Evolutionary conservation across 176 grass and related monocot species (phyloP).

Genomic region (Thalia dealbata): DNA sequence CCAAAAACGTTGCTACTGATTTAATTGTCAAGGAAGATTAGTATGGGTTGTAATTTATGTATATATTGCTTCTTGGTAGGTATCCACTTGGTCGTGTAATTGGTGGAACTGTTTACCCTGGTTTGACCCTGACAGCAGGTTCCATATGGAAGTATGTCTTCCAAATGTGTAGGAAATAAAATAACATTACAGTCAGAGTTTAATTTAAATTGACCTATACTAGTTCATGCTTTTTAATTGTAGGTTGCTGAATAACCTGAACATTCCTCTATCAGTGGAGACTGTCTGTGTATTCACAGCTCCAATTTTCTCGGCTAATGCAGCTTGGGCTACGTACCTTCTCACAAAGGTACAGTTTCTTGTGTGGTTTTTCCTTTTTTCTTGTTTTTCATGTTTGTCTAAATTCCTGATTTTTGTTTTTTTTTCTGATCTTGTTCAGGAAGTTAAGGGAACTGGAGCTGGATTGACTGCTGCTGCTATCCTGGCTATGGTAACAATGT

Average conservation of each 20-base stretch:
- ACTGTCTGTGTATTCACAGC: slow-evolving; percentile 99
- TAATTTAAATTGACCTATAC: background rate
- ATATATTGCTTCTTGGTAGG: slow-evolving; percentile 31
- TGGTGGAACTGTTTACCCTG: slow-evolving; percentile 90
- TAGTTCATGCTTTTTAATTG: slow-evolving; percentile 16
- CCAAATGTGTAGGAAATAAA: background rate
- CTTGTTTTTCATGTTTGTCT: slow-evolving; percentile 6
- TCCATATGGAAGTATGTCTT: slow-evolving; percentile 73
- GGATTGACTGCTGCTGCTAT: slow-evolving; percentile 85
- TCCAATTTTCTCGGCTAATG: slow-evolving; percentile 92
- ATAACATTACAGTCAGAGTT: background rate
- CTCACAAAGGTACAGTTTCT: slow-evolving; percentile 57
- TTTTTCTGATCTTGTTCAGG: slow-evolving; percentile 32
- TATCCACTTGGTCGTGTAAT: slow-evolving; percentile 99
- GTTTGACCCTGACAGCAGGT: slow-evolving; percentile 93
- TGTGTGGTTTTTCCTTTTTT: slow-evolving; percentile 12
- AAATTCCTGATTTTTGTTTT: slow-evolving; percentile 6
- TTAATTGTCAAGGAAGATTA: background rate
- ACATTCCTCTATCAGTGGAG: slow-evolving; percentile 92
- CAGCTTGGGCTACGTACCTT: slow-evolving; percentile 95
- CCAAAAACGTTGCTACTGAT: slow-evolving; percentile 10
- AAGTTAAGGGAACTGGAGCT: slow-evolving; percentile 96
- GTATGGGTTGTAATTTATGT: background rate
- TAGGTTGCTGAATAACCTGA: slow-evolving; percentile 80
- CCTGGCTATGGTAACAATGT: slow-evolving; percentile 64